Percentiles rank a stretch among this genome's conserved stretches.
These are phyloP conservation scores for Mycogone perniciosa DNA, from an alignment of 2,329 filamentous ascomycete species.

Conservation along the genomic window DNA sequence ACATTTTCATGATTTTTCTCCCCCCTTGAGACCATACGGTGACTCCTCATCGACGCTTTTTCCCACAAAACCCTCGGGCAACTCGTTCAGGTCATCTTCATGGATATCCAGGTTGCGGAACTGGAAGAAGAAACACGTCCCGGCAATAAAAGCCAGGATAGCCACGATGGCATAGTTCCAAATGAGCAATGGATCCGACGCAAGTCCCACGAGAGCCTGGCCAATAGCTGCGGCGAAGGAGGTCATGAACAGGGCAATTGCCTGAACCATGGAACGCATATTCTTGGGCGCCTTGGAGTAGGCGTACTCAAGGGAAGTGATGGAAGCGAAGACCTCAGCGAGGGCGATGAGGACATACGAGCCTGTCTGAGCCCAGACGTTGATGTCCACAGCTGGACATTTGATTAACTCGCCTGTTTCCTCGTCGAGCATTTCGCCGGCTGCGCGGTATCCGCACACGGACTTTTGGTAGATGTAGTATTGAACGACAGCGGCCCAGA, in stretches of 20 bases:
- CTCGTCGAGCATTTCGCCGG: not conserved
- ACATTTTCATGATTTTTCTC: not conserved
- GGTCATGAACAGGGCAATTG: constrained; percentile 11
- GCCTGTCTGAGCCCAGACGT: constrained; percentile 13
- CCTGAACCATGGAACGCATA: constrained; percentile 11
- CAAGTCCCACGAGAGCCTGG: constrained; percentile 9
- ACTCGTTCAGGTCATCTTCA: constrained; percentile 62
- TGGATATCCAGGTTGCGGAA: constrained; percentile 56
- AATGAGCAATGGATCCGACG: constrained; percentile 11
- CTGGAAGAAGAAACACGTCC: constrained; percentile 59
- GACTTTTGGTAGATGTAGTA: constrained; percentile 11
- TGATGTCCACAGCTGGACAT: constrained; percentile 11
- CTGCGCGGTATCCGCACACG: constrained; percentile 11
- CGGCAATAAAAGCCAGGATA: constrained; percentile 56
- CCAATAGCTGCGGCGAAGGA: constrained; percentile 11
- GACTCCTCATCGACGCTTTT: constrained; percentile 18
- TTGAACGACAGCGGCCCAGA: constrained; percentile 10
- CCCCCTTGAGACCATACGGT: constrained; percentile 1
- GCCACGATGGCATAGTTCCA: constrained; percentile 70
- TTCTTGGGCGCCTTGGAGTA: constrained; percentile 10
- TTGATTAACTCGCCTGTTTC: no score
- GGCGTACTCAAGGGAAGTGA: constrained; percentile 11
- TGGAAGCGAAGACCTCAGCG: constrained; percentile 10
- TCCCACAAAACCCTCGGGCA: constrained; percentile 32
- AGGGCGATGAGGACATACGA: constrained; percentile 10